phyloP scores from a whole-genome alignment of 176 grass and related monocot species.

The Hordeum vulgare region MorexV3_pseudomolecules_assembly NC_058519.1:5812801-5813300 shows the following conservation, averaged over 20 bases:
- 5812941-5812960: neutral
- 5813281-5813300: neutral
- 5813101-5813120: neutral
- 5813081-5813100: fast-evolving
- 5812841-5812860: neutral
- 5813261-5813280: neutral
- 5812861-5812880: neutral
- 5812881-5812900: neutral
- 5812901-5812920: neutral
- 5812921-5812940: neutral
- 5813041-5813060: neutral
- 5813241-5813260: neutral
- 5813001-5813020: neutral
- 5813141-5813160: neutral
- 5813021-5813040: neutral
- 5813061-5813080: neutral
- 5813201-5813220: fast-evolving
- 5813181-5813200: neutral
- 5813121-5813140: neutral
- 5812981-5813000: neutral
- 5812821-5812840: slow-evolving; percentile 34
- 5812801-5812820: slow-evolving; percentile 44
- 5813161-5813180: neutral
- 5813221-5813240: neutral
- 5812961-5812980: neutral